Percentiles rank a stretch among this genome's conserved stretches.
These are phyloP conservation scores for Rasamsonia emersonii DNA, from an alignment of 2,329 filamentous ascomycete genomes.

Conservation along the genomic window DNA sequence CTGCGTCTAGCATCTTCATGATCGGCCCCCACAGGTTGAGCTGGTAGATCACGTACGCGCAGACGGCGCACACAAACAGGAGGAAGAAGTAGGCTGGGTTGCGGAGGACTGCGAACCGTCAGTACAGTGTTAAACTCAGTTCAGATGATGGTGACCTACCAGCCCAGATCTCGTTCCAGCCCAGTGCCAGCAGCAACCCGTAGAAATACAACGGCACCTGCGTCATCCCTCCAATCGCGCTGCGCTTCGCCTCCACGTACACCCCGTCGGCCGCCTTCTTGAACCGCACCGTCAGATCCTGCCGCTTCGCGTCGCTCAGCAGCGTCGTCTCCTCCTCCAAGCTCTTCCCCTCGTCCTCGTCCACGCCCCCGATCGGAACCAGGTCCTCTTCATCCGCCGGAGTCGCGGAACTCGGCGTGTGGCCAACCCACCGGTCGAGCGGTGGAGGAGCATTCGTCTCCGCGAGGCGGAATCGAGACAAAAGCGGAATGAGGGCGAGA, in stretches of 20 bases:
- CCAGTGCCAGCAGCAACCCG: slow-evolving; percentile 73
- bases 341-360: slow-evolving; percentile 89
- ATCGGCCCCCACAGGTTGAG: slow-evolving; percentile 96
- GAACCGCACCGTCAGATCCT: slow-evolving; percentile 88
- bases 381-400: slow-evolving; percentile 85
- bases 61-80: slow-evolving; percentile 65
- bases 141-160: slow-evolving; percentile 49
- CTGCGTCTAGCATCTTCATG: slow-evolving; percentile 88
- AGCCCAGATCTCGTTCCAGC: slow-evolving; percentile 97
- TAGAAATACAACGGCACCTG: slow-evolving; percentile 96
- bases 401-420: slow-evolving; percentile 64
- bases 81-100: slow-evolving; percentile 92
- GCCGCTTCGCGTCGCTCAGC: slow-evolving; percentile 79
- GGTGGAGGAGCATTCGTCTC: slow-evolving; percentile 69
- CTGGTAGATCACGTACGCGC: slow-evolving; percentile 81
- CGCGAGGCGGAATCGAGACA: slow-evolving; percentile 73
- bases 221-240: slow-evolving; percentile 88
- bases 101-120: slow-evolving; percentile 59
- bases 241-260: slow-evolving; percentile 94
- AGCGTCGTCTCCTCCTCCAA: slow-evolving; percentile 94
- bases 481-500: slow-evolving; percentile 76
- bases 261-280: slow-evolving; percentile 98
- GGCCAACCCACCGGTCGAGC: slow-evolving; percentile 75
- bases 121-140: not conserved
- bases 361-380: slow-evolving; percentile 79